Evolutionary conservation across 129 eudicot species (phyloP).

Genomic region (Pseudognaphalium luteoalbum): DNA sequence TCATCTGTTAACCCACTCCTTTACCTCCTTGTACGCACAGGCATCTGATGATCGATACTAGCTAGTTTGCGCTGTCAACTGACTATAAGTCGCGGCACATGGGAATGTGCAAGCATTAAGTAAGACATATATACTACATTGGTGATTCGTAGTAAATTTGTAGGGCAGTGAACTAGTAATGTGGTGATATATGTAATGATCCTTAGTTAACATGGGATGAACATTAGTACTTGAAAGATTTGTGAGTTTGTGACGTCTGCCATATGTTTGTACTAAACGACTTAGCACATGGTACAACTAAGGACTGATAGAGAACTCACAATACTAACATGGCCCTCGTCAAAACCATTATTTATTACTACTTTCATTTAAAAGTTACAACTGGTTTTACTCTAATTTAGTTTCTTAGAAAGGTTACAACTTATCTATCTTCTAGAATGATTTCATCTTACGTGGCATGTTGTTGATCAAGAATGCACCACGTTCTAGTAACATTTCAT

Average conservation of each 20-base stretch:
- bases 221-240: not conserved
- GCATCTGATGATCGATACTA: not conserved
- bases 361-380: not conserved
- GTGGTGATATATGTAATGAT: not conserved
- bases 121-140: not conserved
- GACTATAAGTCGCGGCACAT: not conserved
- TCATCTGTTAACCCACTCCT: too few species aligned
- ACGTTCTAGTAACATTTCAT: not conserved
- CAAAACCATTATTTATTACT: not conserved
- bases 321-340: not conserved
- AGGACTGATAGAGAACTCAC: constrained; percentile 17
- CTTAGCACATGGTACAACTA: constrained; percentile 27
- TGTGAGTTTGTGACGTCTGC: constrained; percentile 12
- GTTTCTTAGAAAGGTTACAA: not conserved
- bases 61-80: not conserved
- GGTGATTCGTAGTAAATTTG: not conserved
- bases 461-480: not conserved
- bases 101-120: not conserved
- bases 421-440: not conserved
- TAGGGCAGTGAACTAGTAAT: not conserved
- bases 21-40: too few species aligned
- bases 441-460: not conserved
- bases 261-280: not conserved
- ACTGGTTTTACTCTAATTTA: not conserved
- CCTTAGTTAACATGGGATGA: not conserved